Evolutionary conservation across 1,139 yeast species (phyloP).

Genomic region (Oligophagozyma castellii): DNA sequence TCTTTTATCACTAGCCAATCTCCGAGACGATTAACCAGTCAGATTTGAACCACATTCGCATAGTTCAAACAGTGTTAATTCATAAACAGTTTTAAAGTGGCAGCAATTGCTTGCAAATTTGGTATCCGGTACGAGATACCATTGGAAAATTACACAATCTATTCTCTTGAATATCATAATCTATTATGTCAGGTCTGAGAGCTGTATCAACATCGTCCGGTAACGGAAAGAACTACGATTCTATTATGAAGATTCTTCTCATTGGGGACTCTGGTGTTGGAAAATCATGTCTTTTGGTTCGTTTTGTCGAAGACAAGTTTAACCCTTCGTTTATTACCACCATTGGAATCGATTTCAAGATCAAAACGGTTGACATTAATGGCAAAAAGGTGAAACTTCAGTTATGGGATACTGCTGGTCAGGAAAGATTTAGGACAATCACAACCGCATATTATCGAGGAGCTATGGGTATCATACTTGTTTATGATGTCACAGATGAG

Average conservation of each 20-base stretch:
- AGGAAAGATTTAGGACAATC: conserved; percentile 94
- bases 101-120: no score
- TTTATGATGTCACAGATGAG: conserved; percentile 92
- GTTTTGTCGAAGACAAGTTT: conserved; percentile 95
- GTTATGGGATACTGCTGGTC: conserved; percentile 99
- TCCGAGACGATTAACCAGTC: no score
- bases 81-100: no score
- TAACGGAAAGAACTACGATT: conserved; percentile 62
- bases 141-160: no score
- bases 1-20: no score
- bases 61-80: no score
- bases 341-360: conserved; percentile 95
- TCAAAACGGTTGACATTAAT: conserved; percentile 87
- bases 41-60: no score
- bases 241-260: conserved; percentile 82
- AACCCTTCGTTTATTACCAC: conserved; percentile 95
- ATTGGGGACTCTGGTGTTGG: no score
- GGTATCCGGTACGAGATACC: no score
- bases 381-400: conserved; percentile 89
- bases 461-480: conserved; percentile 94
- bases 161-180: background rate
- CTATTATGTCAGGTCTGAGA: conserved; percentile 20
- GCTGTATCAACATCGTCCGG: conserved; percentile 19
- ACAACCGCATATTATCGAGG: conserved; percentile 98
- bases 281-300: conserved; percentile 81